Evolutionary conservation across 2,329 filamentous ascomycete genomes (phyloP), one percentile per base, ranked within the genome.

Genomic region (Calonectria crousiana): DNA sequence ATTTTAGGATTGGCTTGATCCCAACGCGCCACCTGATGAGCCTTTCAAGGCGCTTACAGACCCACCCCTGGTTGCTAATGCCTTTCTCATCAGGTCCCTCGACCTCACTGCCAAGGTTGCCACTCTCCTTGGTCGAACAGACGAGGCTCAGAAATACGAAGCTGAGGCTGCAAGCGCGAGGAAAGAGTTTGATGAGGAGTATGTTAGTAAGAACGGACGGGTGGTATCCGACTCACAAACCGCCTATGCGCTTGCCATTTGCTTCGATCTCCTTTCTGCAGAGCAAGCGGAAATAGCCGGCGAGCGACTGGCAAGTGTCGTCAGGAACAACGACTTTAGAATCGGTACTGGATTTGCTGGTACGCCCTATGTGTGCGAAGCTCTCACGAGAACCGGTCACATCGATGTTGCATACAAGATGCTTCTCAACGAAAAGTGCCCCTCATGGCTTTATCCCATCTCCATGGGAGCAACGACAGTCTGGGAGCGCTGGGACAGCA

Each of bases 1-100:
- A 14, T 81, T 86, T 74, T 83, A 86, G 36, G 88, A 89, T 74
- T 89, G 88, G 88, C 83, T 89, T 2, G 88, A 89, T 69, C 88
- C 88, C 0, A 82, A 83, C 4, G 84, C 88, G 0, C 87, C 88
- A 0, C 82, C 84, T 0, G 81, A 86, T 0, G 77, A 84, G 11
- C 84, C 88, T 0, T 84, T 82, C 3, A 79, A 78, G 20, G 86
- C 85, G 0, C 84, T 83, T 0, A 89, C 88, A 0, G 81, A 85
- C 47, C 79, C 83, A 0, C 80, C 82, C 4, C 82, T 87, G 2
- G 86, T 89, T 0, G 86, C 87, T 0, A 87, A 89, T 69, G 86
- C 87, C 2, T 89, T 88, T 72, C 82, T 89, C 1, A 83, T 88
- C 1, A 84, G 85, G 56, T 85, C 88, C 28, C 87, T 87, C 0